Percentiles rank a stretch among this genome's conserved stretches.
These are phyloP conservation scores for Aspergillus pseudoterreus DNA, from an alignment of 2,329 filamentous ascomycete genomes.

Conservation along the genomic window DNA sequence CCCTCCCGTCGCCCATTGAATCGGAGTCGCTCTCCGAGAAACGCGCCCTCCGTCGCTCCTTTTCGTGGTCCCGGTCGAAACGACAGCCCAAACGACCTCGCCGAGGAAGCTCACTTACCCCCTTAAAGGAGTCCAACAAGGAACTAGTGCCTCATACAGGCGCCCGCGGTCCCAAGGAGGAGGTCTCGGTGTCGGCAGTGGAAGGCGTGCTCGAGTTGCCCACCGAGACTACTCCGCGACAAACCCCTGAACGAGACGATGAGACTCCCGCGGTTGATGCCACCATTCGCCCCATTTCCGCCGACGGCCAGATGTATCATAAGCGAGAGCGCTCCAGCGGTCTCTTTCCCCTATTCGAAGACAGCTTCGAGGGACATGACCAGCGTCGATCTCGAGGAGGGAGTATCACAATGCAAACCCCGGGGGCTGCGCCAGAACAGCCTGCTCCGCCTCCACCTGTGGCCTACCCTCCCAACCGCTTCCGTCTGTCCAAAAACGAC, in stretches of 20 bases:
- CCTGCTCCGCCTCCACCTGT: slow-evolving; percentile 35
- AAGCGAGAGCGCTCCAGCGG: slow-evolving; percentile 19
- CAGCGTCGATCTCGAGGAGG: slow-evolving; percentile 24
- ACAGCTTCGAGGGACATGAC: slow-evolving; percentile 19
- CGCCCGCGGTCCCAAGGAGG: slow-evolving; percentile 22
- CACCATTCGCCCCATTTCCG: slow-evolving; percentile 27
- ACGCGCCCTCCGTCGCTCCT: slow-evolving; percentile 29
- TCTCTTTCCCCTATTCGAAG: slow-evolving; percentile 23
- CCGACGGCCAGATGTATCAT: slow-evolving; percentile 27
- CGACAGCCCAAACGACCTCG: slow-evolving; percentile 27
- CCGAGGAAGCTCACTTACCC: slow-evolving; percentile 29
- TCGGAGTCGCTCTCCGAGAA: slow-evolving; percentile 25
- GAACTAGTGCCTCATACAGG: slow-evolving; percentile 13
- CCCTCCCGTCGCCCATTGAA: slow-evolving; percentile 18
- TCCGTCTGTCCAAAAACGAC: slow-evolving; percentile 32
- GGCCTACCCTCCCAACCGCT: slow-evolving; percentile 27
- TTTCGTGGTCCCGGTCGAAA: slow-evolving; percentile 26
- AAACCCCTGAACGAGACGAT: slow-evolving; percentile 32
- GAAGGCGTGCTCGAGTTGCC: slow-evolving; percentile 32
- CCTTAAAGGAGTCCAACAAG: slow-evolving; percentile 28
- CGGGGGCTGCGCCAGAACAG: slow-evolving; percentile 32
- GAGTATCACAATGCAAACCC: slow-evolving; percentile 32
- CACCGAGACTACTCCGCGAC: slow-evolving; percentile 34
- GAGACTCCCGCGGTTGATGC: slow-evolving; percentile 18
- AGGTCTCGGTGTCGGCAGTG: slow-evolving; percentile 31